A percentile compares a stretch with the other conserved stretches of the same genome.
phyloP scores from a whole-genome alignment of 2,329 filamentous ascomycete genomes.

The Thelonectria rubi region DNA sequence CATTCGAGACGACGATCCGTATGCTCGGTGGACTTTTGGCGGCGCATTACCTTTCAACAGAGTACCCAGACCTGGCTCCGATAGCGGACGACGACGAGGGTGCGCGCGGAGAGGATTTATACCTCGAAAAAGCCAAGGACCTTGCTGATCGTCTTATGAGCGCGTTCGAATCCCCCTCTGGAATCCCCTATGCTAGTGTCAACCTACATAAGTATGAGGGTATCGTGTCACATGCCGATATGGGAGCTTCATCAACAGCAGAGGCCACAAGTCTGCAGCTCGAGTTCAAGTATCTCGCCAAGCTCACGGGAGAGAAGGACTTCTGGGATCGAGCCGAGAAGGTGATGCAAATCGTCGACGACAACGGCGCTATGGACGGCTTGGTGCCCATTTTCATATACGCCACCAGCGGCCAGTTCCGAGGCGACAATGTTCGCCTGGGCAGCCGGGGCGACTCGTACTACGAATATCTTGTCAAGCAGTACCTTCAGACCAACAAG shows the following conservation, averaged over 20 bases:
- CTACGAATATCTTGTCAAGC: slow-evolving; percentile 99
- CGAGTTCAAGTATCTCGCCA: slow-evolving; percentile 96
- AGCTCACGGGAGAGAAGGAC: slow-evolving; percentile 88
- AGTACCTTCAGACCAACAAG: slow-evolving; percentile 92
- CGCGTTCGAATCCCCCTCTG: slow-evolving; percentile 87
- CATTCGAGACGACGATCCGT: slow-evolving; percentile 96
- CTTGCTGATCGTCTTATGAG: slow-evolving; percentile 86
- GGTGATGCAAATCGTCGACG: slow-evolving; percentile 90
- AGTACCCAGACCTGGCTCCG: slow-evolving; percentile 81
- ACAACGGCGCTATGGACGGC: slow-evolving; percentile 80
- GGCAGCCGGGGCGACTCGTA: slow-evolving; percentile 97
- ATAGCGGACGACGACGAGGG: slow-evolving; percentile 76
- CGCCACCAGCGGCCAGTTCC: slow-evolving; percentile 80
- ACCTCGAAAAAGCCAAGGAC: slow-evolving; percentile 94
- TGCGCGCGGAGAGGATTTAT: slow-evolving; percentile 84
- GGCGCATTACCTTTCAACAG: slow-evolving; percentile 91
- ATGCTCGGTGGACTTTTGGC: slow-evolving; percentile 95
- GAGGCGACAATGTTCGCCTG: slow-evolving; percentile 85
- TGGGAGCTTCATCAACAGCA: slow-evolving; percentile 90
- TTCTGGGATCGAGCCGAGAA: slow-evolving; percentile 95
- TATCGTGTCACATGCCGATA: slow-evolving; percentile 82
- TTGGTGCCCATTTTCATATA: slow-evolving; percentile 93
- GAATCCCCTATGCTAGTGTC: slow-evolving; percentile 89
- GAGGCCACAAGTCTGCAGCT: slow-evolving; percentile 93
- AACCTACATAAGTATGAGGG: slow-evolving; percentile 82